Evolutionary conservation across 192 early-diverging fungal genomes (phyloP).

Genomic region (Chytriomyces sp.): DNA sequence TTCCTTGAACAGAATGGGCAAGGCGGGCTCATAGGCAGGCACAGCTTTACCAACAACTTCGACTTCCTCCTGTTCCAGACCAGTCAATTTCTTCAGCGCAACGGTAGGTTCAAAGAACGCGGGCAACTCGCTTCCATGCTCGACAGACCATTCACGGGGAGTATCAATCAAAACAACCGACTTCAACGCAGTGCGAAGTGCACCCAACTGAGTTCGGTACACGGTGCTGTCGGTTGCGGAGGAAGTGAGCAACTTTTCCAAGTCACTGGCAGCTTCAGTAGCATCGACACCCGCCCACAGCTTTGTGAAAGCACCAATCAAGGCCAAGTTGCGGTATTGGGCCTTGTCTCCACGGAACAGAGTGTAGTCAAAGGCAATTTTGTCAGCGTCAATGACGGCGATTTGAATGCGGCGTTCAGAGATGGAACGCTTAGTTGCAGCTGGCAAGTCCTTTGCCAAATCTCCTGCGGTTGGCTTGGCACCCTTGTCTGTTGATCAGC

Average conservation of each 20-base stretch:
- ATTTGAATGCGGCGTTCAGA: slow-evolving; percentile 60
- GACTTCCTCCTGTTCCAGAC: slow-evolving; percentile 50
- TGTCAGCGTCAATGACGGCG: slow-evolving; percentile 66
- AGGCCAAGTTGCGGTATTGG: slow-evolving; percentile 63
- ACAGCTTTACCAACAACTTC: slow-evolving; percentile 29
- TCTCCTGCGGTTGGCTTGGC: slow-evolving; percentile 66
- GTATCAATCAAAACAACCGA: slow-evolving; percentile 25
- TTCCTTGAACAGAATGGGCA: slow-evolving; percentile 74
- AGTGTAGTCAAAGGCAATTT: slow-evolving; percentile 66
- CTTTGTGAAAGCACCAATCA: slow-evolving; percentile 61
- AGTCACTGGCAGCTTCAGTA: slow-evolving; percentile 17
- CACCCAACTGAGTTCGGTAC: slow-evolving; percentile 43
- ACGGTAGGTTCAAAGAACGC: slow-evolving; percentile 31
- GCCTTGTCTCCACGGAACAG: slow-evolving; percentile 50
- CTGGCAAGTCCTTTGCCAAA: slow-evolving; percentile 69
- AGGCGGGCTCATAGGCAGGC: slow-evolving; percentile 64
- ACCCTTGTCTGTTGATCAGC: slow-evolving; percentile 59
- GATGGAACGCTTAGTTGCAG: slow-evolving; percentile 63
- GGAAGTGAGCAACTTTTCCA: slow-evolving; percentile 20
- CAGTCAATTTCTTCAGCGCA: slow-evolving; percentile 23
- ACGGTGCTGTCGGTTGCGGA: slow-evolving; percentile 39
- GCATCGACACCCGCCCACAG: slow-evolving; percentile 46
- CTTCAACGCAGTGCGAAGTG: slow-evolving; percentile 42
- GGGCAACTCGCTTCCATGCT: slow-evolving; percentile 34
- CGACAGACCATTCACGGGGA: not conserved